These are phyloP conservation scores for Solanum piurae DNA, from an alignment of 257 asterid species.

Conservation along the genomic window DNA sequence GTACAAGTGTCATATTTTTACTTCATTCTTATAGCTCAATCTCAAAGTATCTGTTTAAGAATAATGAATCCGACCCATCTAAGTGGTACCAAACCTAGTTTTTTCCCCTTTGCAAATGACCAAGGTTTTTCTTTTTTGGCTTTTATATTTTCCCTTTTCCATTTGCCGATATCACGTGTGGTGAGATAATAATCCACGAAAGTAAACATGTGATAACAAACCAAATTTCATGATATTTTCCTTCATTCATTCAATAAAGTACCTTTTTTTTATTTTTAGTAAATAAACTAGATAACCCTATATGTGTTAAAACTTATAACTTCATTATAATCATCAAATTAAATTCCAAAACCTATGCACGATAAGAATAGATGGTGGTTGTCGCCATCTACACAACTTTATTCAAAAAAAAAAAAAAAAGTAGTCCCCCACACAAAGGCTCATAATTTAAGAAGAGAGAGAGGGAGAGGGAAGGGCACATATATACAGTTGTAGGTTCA, in stretches of 20 bases:
- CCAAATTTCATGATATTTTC: not conserved
- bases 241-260: not conserved
- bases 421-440: conserved; percentile 52
- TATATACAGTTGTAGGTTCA: conserved; percentile 3
- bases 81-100: not conserved
- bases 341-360: not conserved
- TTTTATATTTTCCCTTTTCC: not conserved
- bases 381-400: conserved; percentile 44
- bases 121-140: not conserved
- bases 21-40: not conserved
- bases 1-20: not conserved
- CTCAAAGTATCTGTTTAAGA: not conserved
- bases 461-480: not conserved
- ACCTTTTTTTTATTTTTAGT: no score
- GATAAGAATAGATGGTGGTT: conserved; percentile 28
- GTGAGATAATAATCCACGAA: not conserved
- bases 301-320: not conserved
- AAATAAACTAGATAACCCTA: not conserved
- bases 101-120: not conserved
- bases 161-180: not conserved
- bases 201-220: not conserved
- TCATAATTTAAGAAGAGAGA: conserved; percentile 16
- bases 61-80: not conserved
- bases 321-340: not conserved
- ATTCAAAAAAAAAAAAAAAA: not conserved